Evolutionary conservation across 23 red algal genomes (phyloP), one percentile per base, ranked within the genome.

Genomic region (Gracilaria caudata): DNA sequence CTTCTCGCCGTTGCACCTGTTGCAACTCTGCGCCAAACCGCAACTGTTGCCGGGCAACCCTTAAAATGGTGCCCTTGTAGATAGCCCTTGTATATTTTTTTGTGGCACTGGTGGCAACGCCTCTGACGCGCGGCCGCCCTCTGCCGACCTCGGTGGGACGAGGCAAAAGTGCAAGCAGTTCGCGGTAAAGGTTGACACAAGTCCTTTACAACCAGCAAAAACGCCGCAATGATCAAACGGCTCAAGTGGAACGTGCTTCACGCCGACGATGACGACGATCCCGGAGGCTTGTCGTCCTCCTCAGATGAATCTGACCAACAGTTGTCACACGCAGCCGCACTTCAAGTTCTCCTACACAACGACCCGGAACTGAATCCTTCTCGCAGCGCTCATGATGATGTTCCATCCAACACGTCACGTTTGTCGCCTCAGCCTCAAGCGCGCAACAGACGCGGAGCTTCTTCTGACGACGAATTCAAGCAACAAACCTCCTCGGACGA

Each of bases 211-310:
- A 28, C 58, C 25, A 24, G n/a, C 58, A 64, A 24, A 19, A 0
- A 6, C 4, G 25, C 43, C 61, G 30, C 30, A 35, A 91, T 91
- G 87, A 91, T 91, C 76, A 91, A 91, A 60, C 75, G 87, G 29
- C 78, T 91, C n/a, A 91, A 91, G 26, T 91, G 87, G 87, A 82
- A 91, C 47, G 87, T 91, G 2, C 75, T 91, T 11, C 66, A 91
- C 51, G 87, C 58, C 9, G 87, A 73, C 49, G 87, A 74, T 23
- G 64, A 35, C 63, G 78, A 91, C 19, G 43, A 58, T 29, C 68
- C 57, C 41, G 84, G 72, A 32, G 49, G 71, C 33, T 13, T 77
- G 53, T 78, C 71, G 34, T 87, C 83, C 7, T 86, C 81, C 7
- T 60, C 57, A 46, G 87, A 91, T 9, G 68, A 61, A 61, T 73